A percentile compares a stretch with the other conserved stretches of the same genome.
Evolutionary conservation across 139 green algal species (phyloP).

Genomic region (Chlamydomonas urium): DNA sequence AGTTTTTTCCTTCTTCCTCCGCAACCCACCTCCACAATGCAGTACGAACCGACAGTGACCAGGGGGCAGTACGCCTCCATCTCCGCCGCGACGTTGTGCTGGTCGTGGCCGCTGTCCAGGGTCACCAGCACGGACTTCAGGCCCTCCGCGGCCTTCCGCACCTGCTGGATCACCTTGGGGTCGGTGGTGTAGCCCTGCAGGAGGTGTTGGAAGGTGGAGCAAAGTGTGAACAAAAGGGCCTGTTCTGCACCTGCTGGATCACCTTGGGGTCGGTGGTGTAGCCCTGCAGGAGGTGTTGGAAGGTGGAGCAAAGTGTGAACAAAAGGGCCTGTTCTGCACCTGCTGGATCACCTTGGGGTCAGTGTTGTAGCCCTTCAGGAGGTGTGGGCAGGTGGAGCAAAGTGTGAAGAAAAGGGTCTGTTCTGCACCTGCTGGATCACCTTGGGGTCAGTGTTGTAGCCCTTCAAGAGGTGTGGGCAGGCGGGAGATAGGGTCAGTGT

Average conservation of each 20-base stretch:
- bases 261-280: not conserved
- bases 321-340: too few species aligned
- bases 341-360: not conserved
- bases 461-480: not conserved
- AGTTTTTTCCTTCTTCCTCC: too few species aligned
- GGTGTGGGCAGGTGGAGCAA: too few species aligned
- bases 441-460: not conserved
- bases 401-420: too few species aligned
- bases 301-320: too few species aligned
- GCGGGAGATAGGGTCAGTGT: too few species aligned
- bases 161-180: not conserved
- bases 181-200: not conserved
- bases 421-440: not conserved
- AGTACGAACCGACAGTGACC: conserved; percentile 32
- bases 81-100: conserved; percentile 28
- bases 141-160: not conserved
- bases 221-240: too few species aligned
- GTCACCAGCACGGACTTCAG: conserved; percentile 23
- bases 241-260: not conserved
- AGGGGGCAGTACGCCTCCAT: conserved; percentile 33
- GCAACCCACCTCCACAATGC: conserved; percentile 27
- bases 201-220: too few species aligned
- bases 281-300: not conserved
- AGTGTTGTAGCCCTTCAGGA: not conserved
- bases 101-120: conserved; percentile 32